Percentiles rank a stretch among this genome's conserved stretches.
These are phyloP conservation scores for Lasiodiplodia theobromae DNA, from an alignment of 2,329 filamentous ascomycete species.

Conservation along the genomic window DNA sequence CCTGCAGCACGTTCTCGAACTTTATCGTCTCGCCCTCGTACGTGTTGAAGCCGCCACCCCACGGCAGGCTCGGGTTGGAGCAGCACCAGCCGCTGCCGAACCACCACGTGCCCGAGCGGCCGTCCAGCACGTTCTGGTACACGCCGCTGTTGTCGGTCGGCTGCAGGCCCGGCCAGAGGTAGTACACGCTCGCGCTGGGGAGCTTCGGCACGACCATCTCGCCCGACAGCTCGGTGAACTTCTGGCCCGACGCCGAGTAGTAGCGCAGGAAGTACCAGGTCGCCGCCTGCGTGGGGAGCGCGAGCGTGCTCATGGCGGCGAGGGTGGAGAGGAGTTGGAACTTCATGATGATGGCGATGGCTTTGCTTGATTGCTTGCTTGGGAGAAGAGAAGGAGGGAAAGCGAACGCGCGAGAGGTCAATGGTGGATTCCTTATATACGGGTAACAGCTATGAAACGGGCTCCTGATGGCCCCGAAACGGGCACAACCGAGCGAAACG, in stretches of 20 bases:
- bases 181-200: slow-evolving; percentile 46
- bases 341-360: not conserved
- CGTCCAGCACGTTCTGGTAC: slow-evolving; percentile 54
- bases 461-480: not conserved
- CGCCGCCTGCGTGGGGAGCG: slow-evolving; percentile 23
- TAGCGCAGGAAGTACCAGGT: slow-evolving; percentile 36
- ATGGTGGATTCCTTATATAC: not conserved
- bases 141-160: slow-evolving; percentile 51
- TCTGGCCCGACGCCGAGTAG: slow-evolving; percentile 31
- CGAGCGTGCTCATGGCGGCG: slow-evolving; percentile 5
- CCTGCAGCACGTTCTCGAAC: slow-evolving; percentile 40
- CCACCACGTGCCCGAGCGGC: slow-evolving; percentile 51
- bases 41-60: slow-evolving; percentile 50
- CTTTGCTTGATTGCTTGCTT: slow-evolving; percentile 14
- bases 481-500: slow-evolving; percentile 14
- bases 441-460: not conserved
- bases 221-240: slow-evolving; percentile 33
- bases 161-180: slow-evolving; percentile 54
- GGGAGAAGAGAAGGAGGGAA: slow-evolving; percentile 8
- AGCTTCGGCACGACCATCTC: slow-evolving; percentile 33
- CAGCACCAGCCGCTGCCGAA: slow-evolving; percentile 54
- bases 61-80: slow-evolving; percentile 48
- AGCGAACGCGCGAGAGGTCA: not conserved
- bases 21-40: slow-evolving; percentile 44
- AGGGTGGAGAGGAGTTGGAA: slow-evolving; percentile 15